Conservation (phyloP, 495 filamentous ascomycete genomes). For the Penicillium macrosclerotiorum region DNA sequence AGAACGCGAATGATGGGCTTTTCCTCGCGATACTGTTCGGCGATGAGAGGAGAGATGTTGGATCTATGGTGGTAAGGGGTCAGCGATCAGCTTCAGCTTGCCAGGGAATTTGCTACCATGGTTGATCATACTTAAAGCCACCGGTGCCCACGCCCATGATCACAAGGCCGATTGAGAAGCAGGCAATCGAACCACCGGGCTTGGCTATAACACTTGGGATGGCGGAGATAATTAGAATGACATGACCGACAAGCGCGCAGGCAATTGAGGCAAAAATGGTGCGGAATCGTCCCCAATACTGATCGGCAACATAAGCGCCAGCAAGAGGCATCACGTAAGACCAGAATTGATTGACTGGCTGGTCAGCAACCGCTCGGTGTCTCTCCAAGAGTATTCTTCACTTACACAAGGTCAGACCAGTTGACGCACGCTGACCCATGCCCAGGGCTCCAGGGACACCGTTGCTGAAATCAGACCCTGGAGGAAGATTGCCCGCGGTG, state of each 20-base stretch:
- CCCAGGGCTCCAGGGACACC: slow-evolving; percentile 60
- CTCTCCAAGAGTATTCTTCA: not conserved
- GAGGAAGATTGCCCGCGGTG: slow-evolving; percentile 50
- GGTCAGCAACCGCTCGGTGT: not conserved
- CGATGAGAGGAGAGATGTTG: slow-evolving; percentile 59
- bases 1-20: slow-evolving; percentile 44
- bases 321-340: slow-evolving; percentile 67
- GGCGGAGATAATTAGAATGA: slow-evolving; percentile 59
- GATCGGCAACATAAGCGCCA: slow-evolving; percentile 71
- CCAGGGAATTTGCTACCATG: too few species aligned
- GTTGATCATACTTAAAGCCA: slow-evolving; percentile 56
- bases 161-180: slow-evolving; percentile 61
- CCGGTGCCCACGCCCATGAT: slow-evolving; percentile 53
- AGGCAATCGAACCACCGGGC: slow-evolving; percentile 42
- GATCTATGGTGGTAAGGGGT: slow-evolving; percentile 49
- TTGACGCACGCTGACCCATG: slow-evolving; percentile 65
- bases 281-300: slow-evolving; percentile 49
- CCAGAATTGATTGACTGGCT: slow-evolving; percentile 71
- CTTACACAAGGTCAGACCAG: slow-evolving; percentile 54
- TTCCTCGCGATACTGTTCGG: slow-evolving; percentile 50
- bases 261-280: slow-evolving; percentile 56
- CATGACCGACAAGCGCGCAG: slow-evolving; percentile 60
- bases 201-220: slow-evolving; percentile 43
- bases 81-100: too few species aligned
- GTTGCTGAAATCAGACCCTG: slow-evolving; percentile 42